Percentiles rank a stretch among this genome's conserved stretches.
Conservation (phyloP, 2,329 filamentous ascomycete species). For the Beauveria sp. region DNA sequence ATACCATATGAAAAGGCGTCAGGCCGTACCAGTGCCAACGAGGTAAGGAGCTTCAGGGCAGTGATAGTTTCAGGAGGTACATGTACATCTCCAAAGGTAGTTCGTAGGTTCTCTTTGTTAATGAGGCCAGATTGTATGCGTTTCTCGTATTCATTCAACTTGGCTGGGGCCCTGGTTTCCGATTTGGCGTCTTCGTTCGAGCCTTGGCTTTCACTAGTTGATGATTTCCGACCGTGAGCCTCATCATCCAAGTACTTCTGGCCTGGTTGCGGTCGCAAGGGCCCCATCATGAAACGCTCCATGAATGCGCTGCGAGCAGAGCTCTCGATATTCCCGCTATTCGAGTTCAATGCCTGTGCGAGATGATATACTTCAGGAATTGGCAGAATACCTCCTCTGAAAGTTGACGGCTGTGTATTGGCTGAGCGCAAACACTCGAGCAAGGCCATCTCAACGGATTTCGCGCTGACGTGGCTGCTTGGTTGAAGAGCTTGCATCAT, state of each 20-base stretch:
- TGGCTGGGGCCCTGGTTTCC: constrained; percentile 23
- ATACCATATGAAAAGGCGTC: constrained; percentile 97
- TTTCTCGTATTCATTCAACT: constrained; percentile 71
- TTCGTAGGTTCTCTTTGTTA: constrained; percentile 71
- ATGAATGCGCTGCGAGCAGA: constrained; percentile 20
- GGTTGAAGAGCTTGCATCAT: constrained; percentile 36
- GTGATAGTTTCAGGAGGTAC: constrained; percentile 76
- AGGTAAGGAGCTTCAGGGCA: constrained; percentile 80
- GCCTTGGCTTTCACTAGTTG: constrained; percentile 20
- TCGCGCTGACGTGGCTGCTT: not conserved
- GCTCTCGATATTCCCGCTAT: constrained; percentile 16
- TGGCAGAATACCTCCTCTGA: constrained; percentile 29
- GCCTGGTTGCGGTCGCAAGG: constrained; percentile 23
- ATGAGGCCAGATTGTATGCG: constrained; percentile 75
- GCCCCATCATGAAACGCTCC: constrained; percentile 26
- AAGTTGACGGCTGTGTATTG: constrained; percentile 20
- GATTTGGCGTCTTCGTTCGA: constrained; percentile 22
- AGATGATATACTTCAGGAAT: constrained; percentile 32
- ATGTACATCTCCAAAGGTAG: constrained; percentile 82
- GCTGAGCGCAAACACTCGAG: constrained; percentile 17
- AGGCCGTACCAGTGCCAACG: constrained; percentile 75
- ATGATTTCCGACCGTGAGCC: constrained; percentile 18
- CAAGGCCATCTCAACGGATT: not conserved
- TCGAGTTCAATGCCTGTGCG: constrained; percentile 24
- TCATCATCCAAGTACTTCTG: constrained; percentile 24